phyloP scores from a whole-genome alignment of 139 green algal genomes.

The Ettlia oleoabundans region DNA sequence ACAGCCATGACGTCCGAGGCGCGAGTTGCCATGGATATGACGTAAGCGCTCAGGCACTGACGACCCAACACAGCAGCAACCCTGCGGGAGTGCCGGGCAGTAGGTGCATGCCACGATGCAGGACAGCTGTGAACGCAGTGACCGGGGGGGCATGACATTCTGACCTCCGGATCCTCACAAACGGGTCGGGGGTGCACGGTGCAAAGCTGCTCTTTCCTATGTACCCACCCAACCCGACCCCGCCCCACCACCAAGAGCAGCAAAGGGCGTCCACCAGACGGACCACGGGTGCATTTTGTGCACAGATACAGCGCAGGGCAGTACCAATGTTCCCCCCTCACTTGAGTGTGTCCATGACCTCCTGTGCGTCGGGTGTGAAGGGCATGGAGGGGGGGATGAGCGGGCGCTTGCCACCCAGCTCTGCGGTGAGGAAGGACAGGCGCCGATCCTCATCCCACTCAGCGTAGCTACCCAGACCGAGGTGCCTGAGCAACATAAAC shows the following conservation, averaged over 20 bases:
- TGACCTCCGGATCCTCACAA: too few species aligned
- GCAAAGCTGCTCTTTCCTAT: too few species aligned
- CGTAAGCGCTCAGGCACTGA: constrained; percentile 87
- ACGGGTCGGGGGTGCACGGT: too few species aligned
- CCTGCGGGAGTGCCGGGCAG: constrained; percentile 55
- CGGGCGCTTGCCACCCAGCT: constrained; percentile 73
- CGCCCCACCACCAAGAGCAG: too few species aligned
- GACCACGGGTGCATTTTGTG: too few species aligned
- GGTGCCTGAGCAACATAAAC: too few species aligned
- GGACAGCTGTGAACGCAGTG: too few species aligned
- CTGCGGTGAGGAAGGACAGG: constrained; percentile 70
- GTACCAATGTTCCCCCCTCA: too few species aligned
- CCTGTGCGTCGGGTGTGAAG: constrained; percentile 57
- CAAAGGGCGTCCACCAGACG: too few species aligned
- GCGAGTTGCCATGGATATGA: constrained; percentile 92
- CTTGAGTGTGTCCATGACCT: constrained; percentile 73
- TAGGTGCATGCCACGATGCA: not conserved
- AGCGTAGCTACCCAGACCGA: constrained; percentile 86
- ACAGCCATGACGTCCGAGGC: constrained; percentile 95
- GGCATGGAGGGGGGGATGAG: constrained; percentile 66
- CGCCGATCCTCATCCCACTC: constrained; percentile 76
- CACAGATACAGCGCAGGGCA: too few species aligned
- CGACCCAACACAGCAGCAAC: constrained; percentile 53
- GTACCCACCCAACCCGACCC: too few species aligned
- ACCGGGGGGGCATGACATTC: not conserved